A percentile compares a stretch with the other conserved stretches of the same genome.
Evolutionary conservation across 495 filamentous ascomycete species (phyloP).

Genomic region (Aspergillus homomorphus): DNA sequence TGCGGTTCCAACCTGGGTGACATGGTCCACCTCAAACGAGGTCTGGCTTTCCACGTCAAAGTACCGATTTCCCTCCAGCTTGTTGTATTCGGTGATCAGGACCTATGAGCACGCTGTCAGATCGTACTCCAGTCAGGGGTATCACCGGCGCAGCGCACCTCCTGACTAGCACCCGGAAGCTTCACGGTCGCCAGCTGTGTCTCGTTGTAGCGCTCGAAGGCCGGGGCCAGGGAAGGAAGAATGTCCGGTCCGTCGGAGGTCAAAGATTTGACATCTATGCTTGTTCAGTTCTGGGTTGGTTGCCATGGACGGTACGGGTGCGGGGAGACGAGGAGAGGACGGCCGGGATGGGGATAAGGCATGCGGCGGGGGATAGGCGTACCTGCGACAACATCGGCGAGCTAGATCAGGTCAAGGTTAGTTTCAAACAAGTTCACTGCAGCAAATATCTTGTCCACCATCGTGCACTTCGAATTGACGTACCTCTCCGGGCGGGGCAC

Average conservation of each 20-base stretch:
- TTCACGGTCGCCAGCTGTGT: slow-evolving; percentile 86
- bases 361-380: slow-evolving; percentile 21
- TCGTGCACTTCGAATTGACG: slow-evolving; percentile 15
- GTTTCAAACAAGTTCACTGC: background rate
- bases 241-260: slow-evolving; percentile 67
- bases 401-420: slow-evolving; percentile 45
- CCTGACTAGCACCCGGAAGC: slow-evolving; percentile 78
- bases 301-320: background rate
- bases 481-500: slow-evolving; percentile 97
- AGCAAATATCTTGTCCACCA: background rate
- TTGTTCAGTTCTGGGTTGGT: slow-evolving; percentile 6
- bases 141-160: slow-evolving; percentile 42
- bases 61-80: slow-evolving; percentile 73
- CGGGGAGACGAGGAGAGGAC: background rate
- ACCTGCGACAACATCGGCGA: slow-evolving; percentile 89
- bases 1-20: slow-evolving; percentile 57
- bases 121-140: background rate
- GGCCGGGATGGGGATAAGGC: background rate
- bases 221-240: slow-evolving; percentile 67
- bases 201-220: slow-evolving; percentile 94
- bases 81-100: slow-evolving; percentile 81
- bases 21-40: slow-evolving; percentile 85
- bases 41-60: slow-evolving; percentile 83
- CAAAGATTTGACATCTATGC: slow-evolving; percentile 81
- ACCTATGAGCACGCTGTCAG: slow-evolving; percentile 49